Conservation (phyloP, 768 basidiomycete genomes). For the Auricularia auricula-judae region DNA sequence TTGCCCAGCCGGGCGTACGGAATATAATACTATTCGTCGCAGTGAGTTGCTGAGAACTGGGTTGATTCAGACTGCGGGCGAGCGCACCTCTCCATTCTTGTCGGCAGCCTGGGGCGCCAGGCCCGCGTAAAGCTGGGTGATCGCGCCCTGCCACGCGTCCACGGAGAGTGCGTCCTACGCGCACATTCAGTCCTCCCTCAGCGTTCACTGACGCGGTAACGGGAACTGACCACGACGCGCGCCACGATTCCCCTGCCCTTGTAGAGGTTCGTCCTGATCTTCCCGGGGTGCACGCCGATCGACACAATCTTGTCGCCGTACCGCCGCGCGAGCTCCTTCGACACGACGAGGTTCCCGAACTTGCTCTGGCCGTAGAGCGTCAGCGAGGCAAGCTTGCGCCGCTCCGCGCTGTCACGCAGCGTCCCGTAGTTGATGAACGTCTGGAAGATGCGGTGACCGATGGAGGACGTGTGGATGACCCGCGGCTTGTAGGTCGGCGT, state of each 20-base stretch:
- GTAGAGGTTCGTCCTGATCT: slow-evolving; percentile 2
- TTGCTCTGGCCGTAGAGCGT: slow-evolving; percentile 22
- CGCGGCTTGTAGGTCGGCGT: slow-evolving; percentile 30
- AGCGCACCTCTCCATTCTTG: slow-evolving; percentile 6
- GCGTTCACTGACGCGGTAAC: background rate
- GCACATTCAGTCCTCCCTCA: background rate
- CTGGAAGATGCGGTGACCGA: slow-evolving; percentile 18
- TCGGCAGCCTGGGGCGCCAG: slow-evolving; percentile 6
- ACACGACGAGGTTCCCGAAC: slow-evolving; percentile 9
- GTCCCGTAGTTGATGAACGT: slow-evolving; percentile 26
- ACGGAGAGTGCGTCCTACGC: background rate
- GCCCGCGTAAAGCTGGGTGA: slow-evolving; percentile 10
- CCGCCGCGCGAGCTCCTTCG: slow-evolving; percentile 5
- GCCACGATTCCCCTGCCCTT: background rate
- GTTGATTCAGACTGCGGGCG: background rate
- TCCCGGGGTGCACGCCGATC: slow-evolving; percentile 6
- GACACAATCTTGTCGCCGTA: slow-evolving; percentile 6
- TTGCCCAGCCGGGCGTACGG: slow-evolving; percentile 35
- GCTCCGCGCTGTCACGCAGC: slow-evolving; percentile 27
- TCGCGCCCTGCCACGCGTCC: slow-evolving; percentile 3
- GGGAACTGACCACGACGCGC: slow-evolving; percentile 8
- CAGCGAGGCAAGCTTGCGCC: slow-evolving; percentile 13
- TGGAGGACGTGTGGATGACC: slow-evolving; percentile 37
- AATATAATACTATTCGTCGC: slow-evolving; percentile 27
- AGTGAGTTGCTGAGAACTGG: background rate